Conservation (phyloP, 2,329 filamentous ascomycete genomes). For the Emmonsiellopsis sp. region DNA sequence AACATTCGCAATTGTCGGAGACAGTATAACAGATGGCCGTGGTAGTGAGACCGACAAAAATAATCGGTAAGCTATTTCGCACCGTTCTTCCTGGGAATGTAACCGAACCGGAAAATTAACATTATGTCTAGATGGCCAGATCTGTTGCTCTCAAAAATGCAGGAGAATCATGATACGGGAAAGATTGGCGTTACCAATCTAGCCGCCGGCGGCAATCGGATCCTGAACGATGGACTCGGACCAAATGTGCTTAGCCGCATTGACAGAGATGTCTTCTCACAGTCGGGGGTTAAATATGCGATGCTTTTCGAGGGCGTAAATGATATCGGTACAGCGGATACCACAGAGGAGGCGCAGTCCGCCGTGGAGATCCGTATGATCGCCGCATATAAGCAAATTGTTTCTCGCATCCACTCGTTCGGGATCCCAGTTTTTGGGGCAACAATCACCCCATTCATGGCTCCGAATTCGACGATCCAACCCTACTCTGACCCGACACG, state of each 20-base stretch:
- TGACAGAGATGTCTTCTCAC: slow-evolving; percentile 54
- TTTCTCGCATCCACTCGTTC: slow-evolving; percentile 43
- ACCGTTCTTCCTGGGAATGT: neutral
- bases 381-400: slow-evolving; percentile 51
- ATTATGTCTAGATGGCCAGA: slow-evolving; percentile 44
- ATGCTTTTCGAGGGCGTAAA: slow-evolving; percentile 63
- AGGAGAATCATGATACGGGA: slow-evolving; percentile 35
- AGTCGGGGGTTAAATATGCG: slow-evolving; percentile 50
- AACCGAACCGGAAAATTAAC: neutral
- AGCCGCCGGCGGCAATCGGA: slow-evolving; percentile 59
- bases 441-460: slow-evolving; percentile 57
- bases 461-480: slow-evolving; percentile 30
- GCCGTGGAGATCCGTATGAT: slow-evolving; percentile 45
- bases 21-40: slow-evolving; percentile 59
- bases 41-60: slow-evolving; percentile 52
- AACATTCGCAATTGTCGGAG: slow-evolving; percentile 49
- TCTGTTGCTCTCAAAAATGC: slow-evolving; percentile 44
- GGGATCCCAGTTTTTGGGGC: slow-evolving; percentile 52
- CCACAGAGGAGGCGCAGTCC: slow-evolving; percentile 37
- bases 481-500: slow-evolving; percentile 47
- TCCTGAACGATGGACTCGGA: slow-evolving; percentile 54
- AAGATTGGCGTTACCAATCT: slow-evolving; percentile 54
- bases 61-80: slow-evolving; percentile 33
- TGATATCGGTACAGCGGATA: slow-evolving; percentile 50
- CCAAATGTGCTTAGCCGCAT: slow-evolving; percentile 53